Base-by-base conservation (phyloP, 2,329 filamentous ascomycete species). In the Diaporthe citri region DNA sequence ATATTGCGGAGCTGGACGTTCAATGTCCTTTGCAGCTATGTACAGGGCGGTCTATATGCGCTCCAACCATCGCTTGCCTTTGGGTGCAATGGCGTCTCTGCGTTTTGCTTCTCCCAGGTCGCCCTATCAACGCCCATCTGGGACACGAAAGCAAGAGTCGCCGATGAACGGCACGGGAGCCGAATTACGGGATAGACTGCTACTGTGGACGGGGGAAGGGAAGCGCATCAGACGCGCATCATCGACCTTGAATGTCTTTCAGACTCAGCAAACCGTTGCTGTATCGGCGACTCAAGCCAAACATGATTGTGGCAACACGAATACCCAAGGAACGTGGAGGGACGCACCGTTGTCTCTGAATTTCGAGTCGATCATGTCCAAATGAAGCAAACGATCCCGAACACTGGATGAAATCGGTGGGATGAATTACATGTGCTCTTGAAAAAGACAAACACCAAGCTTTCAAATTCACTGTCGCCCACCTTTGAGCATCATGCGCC, bases 231-330 rank as follows among this genome's bases (percentile, higher is more conserved):
- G 3, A n/a, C 31, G 31, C 36, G 48, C 39, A 55, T 15, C 20
- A 25, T 69, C n/a, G 64, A 41, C 48, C 31, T 51, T 36, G 31
- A 12, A 15, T 39, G 64, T 43, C 22, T 25, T 67, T 52, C 46
- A 34, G 46, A 7, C 20, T 17, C 22, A 22, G 31, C n/a, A 39
- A 52, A 20, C 31, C 31, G 46, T 25, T 39, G 34, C 20, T 41
- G 34, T 67, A 48, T 69, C n/a, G 48, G 48, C 48, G 48, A 55
- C 9, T 55, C 34, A 20, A 52, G 31, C 62, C 62, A 39, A 52
- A 51, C 15, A 41, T 55, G 48, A 69, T 13, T 52, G 28, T 55
- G 64, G 48, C 64, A 55, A 69, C 8, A 41, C 22, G 46, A 22
- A 10, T 20, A 20, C 13, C 31, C 34, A 41, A 39, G 48, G 31